Evolutionary conservation across 106 monocot species (phyloP).

Genomic region (Acorus calamus): DNA sequence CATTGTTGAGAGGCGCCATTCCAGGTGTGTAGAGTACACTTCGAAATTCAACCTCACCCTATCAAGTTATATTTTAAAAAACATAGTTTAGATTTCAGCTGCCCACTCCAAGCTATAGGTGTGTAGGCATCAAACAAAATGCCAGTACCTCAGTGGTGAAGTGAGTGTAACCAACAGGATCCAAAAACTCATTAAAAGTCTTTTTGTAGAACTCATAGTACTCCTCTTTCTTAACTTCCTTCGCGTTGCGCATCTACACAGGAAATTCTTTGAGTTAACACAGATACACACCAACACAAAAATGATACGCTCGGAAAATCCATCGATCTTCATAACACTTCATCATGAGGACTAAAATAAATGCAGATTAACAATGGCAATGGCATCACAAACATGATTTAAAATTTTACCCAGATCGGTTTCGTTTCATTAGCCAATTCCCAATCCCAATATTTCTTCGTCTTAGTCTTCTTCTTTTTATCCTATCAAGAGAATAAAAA

Average conservation of each 20-base stretch:
- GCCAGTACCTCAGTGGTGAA: constrained; percentile 80
- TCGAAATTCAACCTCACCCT: constrained; percentile 98
- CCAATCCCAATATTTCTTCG: constrained; percentile 99
- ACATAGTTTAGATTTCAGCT: background rate
- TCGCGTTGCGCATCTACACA: constrained; percentile 76
- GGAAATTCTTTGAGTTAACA: too few species aligned
- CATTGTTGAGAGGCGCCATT: constrained; percentile 93
- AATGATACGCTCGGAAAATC: too few species aligned
- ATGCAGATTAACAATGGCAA: background rate
- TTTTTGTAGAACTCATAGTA: constrained; percentile 97
- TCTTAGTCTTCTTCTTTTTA: constrained; percentile 76
- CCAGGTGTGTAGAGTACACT: constrained; percentile 94
- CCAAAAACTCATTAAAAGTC: constrained; percentile 92
- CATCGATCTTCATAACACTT: too few species aligned
- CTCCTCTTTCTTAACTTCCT: constrained; percentile 80
- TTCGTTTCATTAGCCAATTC: constrained; percentile 98
- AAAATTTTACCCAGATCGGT: constrained; percentile 74
- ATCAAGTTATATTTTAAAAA: background rate
- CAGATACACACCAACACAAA: too few species aligned
- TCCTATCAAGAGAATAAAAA: constrained; percentile 22
- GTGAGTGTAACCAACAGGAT: constrained; percentile 77
- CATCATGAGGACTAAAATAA: background rate
- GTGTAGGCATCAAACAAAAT: too few species aligned
- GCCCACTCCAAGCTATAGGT: too few species aligned
- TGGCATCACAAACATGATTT: background rate